Conservation (phyloP, 805 yeast species). For the Jamesozyma spencerorum region DNA sequence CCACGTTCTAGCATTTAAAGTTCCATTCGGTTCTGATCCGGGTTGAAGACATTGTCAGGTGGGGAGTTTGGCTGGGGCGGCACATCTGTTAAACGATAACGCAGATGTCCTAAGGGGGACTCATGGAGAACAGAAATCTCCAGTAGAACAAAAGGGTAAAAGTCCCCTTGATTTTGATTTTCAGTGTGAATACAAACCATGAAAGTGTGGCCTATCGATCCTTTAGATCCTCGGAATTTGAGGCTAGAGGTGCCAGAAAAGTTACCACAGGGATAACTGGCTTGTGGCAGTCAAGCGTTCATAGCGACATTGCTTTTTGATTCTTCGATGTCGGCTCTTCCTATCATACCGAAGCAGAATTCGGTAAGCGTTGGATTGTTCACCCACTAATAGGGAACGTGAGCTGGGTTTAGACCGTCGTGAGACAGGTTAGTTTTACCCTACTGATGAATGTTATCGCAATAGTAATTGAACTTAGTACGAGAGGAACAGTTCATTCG, state of each 20-base stretch:
- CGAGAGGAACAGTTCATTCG: conserved; percentile 41
- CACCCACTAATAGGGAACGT: conserved; percentile 41
- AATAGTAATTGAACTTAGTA: conserved; percentile 38
- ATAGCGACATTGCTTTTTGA: conserved; percentile 40
- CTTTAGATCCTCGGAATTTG: conserved; percentile 38
- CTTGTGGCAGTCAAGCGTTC: conserved; percentile 43
- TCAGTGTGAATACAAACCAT: conserved; percentile 40
- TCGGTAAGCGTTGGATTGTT: conserved; percentile 40
- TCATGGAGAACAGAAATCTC: conserved; percentile 41
- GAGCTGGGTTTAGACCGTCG: conserved; percentile 38
- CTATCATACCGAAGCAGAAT: conserved; percentile 43
- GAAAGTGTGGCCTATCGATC: conserved; percentile 44
- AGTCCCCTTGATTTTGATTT: conserved; percentile 39
- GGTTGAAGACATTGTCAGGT: conserved; percentile 10
- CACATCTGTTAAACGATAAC: conserved; percentile 40
- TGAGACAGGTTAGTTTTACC: conserved; percentile 39
- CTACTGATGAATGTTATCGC: conserved; percentile 34
- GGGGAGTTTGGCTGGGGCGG: conserved; percentile 42
- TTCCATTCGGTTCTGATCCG: conserved; percentile 19
- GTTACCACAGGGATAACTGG: conserved; percentile 37
- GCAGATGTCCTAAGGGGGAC: conserved; percentile 39
- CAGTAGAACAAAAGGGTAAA: conserved; percentile 41
- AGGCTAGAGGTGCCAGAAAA: conserved; percentile 40
- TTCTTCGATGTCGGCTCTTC: conserved; percentile 43
- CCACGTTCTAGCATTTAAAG: conserved; percentile 27